Percentiles rank a stretch among this genome's conserved stretches.
Evolutionary conservation across 1,139 yeast genomes (phyloP).

Genomic region (Lodderomyces jiufengensis): DNA sequence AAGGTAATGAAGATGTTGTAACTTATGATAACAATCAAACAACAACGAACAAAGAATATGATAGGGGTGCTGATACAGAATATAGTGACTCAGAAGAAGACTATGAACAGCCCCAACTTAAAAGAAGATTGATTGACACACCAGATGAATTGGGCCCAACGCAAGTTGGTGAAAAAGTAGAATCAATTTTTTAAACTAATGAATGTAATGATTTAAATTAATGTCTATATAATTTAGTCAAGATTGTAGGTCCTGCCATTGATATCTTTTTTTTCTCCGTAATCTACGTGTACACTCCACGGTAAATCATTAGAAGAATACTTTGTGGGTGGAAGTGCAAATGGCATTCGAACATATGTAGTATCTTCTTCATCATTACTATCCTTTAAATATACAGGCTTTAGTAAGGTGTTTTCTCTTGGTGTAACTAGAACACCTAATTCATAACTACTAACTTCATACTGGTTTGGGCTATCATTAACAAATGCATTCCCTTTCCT

Average conservation of each 20-base stretch:
- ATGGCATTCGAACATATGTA: slow-evolving; percentile 49
- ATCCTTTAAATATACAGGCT: slow-evolving; percentile 43
- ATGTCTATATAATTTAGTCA: too few species aligned
- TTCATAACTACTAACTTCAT: slow-evolving; percentile 46
- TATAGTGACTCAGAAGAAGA: slow-evolving; percentile 21
- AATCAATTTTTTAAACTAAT: slow-evolving; percentile 29
- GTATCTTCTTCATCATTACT: slow-evolving; percentile 10
- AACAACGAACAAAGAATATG: neutral
- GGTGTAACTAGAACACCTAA: slow-evolving; percentile 49
- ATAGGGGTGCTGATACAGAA: slow-evolving; percentile 21
- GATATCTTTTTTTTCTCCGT: slow-evolving; percentile 21
- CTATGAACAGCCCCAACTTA: slow-evolving; percentile 8
- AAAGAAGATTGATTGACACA: slow-evolving; percentile 14
- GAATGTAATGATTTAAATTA: neutral
- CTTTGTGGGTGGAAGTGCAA: slow-evolving; percentile 44
- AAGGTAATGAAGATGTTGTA: slow-evolving; percentile 8
- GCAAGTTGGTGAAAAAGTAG: slow-evolving; percentile 28
- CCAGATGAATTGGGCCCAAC: slow-evolving; percentile 33
- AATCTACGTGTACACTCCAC: slow-evolving; percentile 37
- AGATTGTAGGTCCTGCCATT: slow-evolving; percentile 20
- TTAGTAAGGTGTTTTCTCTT: slow-evolving; percentile 18
- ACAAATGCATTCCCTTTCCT: slow-evolving; percentile 20
- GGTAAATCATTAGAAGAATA: slow-evolving; percentile 44
- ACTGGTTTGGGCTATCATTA: slow-evolving; percentile 17
- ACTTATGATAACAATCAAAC: slow-evolving; percentile 9